phyloP scores from a whole-genome alignment of 495 filamentous ascomycete species.

The Neurospora sp. region DNA sequence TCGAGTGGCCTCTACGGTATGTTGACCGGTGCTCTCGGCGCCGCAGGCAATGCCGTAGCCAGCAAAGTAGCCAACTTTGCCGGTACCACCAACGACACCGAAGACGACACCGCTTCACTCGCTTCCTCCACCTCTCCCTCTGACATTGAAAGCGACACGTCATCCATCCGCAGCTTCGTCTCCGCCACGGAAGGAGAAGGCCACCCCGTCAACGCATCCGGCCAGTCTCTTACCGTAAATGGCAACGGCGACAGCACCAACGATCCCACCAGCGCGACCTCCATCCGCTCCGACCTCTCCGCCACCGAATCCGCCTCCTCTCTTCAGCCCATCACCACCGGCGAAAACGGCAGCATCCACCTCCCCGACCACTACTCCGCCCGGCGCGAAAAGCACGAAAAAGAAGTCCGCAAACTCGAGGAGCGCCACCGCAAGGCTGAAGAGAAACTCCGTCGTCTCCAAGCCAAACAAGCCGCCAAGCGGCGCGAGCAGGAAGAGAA shows the following conservation, averaged over 20 bases:
- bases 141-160: conserved; percentile 16
- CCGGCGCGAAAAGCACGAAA: conserved; percentile 44
- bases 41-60: conserved; percentile 33
- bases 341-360: not conserved
- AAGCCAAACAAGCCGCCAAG: conserved; percentile 35
- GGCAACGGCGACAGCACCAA: conserved; percentile 14
- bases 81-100: conserved; percentile 20
- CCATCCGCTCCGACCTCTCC: conserved; percentile 18
- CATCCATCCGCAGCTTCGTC: conserved; percentile 35
- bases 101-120: conserved; percentile 2
- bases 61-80: conserved; percentile 23
- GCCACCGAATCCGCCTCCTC: conserved; percentile 3
- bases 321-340: conserved; percentile 8
- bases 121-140: not conserved
- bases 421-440: conserved; percentile 59
- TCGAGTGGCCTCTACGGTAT: conserved; percentile 42
- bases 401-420: conserved; percentile 66
- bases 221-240: conserved; percentile 16
- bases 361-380: not conserved
- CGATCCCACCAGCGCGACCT: conserved; percentile 16
- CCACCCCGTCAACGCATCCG: conserved; percentile 1
- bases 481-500: conserved; percentile 4
- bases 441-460: conserved; percentile 50
- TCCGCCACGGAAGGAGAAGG: conserved; percentile 27
- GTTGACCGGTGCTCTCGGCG: conserved; percentile 34